Evolutionary conservation across 139 green algal species (phyloP), one percentile per base, ranked within the genome.

Genomic region (Coccomyxa sp.): DNA sequence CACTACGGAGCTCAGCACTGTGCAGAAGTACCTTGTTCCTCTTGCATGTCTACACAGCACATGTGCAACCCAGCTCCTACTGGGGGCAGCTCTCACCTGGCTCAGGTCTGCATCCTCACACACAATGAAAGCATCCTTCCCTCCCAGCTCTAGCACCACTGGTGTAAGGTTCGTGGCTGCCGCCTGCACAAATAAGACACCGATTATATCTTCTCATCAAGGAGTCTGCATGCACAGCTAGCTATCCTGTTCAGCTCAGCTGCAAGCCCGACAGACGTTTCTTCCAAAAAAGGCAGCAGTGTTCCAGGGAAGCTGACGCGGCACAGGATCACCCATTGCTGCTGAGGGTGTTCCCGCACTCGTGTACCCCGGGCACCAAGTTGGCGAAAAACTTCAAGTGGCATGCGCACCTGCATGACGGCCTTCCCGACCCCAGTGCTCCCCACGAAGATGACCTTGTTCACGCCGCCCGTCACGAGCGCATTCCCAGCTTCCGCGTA

Each of bases 61-160:
- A n/a, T n/a, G n/a, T n/a, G n/a, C n/a, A n/a, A n/a, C n/a, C n/a
- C n/a, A n/a, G n/a, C n/a, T n/a, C n/a, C n/a, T n/a, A n/a, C n/a
- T n/a, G n/a, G n/a, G 50, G 44, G 10, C 14, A 33, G 69, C 9
- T 10, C 55, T 9, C 74, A 92, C 90, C 89, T 95, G 83, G 29
- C 83, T 80, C 0, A 98, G 72, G 85, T 98, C 81, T 0, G 92
- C 93, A 81, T 98, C 95, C 9, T 97, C 91, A 70, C 88, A 94
- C 8, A 99, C 89, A 38, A 99, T 93, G 76, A 99, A 94, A 22
- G 96, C 81, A 85, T 98, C 95, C 83, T 99, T 99, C 40, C 96
- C 96, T 14, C 96, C 96, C 70, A 99, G 90, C 90, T 99, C 96
- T 78, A 99, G 89, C 44, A 95, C 90, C 34, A 98, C 94, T 0